These are phyloP conservation scores for Blumeria hordei DNA, from an alignment of 2,329 filamentous ascomycete genomes.

Conservation along the genomic window DNA sequence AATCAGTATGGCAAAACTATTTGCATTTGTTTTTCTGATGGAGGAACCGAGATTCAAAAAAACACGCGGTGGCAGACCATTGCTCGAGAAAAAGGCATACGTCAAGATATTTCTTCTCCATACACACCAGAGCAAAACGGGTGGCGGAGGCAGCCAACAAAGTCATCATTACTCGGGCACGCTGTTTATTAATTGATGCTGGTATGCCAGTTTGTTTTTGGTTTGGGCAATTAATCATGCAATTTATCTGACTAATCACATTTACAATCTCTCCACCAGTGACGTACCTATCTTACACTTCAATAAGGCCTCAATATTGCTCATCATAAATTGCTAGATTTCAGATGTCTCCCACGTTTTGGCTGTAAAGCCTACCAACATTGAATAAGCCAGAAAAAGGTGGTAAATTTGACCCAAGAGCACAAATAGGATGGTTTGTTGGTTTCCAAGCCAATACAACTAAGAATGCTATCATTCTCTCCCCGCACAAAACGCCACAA, in stretches of 20 bases:
- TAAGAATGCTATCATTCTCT: too few relatives aligned
- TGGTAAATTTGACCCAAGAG: too few relatives aligned
- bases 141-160: too few relatives aligned
- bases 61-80: too few relatives aligned
- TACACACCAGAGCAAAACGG: too few relatives aligned
- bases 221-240: background rate
- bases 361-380: background rate
- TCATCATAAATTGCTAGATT: background rate
- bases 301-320: background rate
- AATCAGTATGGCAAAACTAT: too few relatives aligned
- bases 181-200: background rate
- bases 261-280: background rate
- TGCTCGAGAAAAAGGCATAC: too few relatives aligned
- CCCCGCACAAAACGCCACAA: background rate
- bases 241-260: background rate
- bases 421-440: too few relatives aligned
- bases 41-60: too few relatives aligned
- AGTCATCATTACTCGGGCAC: background rate
- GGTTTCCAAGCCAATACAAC: too few relatives aligned
- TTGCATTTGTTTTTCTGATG: too few relatives aligned
- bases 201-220: background rate
- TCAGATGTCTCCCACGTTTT: background rate
- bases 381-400: background rate
- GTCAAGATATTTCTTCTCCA: too few relatives aligned
- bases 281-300: background rate